Evolutionary conservation across 2,329 filamentous ascomycete species (phyloP), one percentile per base, ranked within the genome.

Genomic region (Parascedosporium putredinis): DNA sequence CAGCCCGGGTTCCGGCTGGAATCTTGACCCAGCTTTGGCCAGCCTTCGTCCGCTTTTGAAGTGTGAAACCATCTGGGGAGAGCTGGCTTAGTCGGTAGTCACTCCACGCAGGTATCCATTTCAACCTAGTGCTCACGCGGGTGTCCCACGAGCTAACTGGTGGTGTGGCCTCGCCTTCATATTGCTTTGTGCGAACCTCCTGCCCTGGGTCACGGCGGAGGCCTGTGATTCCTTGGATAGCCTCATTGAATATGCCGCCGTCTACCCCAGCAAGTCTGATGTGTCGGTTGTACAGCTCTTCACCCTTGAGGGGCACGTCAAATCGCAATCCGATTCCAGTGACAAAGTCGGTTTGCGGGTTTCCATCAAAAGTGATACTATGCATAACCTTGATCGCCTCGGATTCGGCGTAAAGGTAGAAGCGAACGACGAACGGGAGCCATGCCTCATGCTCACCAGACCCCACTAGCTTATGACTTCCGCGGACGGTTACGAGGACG

Each of bases 1-100:
- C 72, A 1, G 79, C 69, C 2, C 76, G 68, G 1, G 72, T 76
- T 2, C 76, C 76, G 0, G 74, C 78, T 0, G 75, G 72, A 9
- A 81, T 75, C 1, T 75, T 77, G 1, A 82, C 63, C 78, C 78
- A 82, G 49, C 69, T 70, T 45, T 75, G 72, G 1, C 76, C 76
- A 1, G 67, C 56, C 55, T 79, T 75, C 2, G 78, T 82, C 40
- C 79, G 63, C 62, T 83, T 83, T 60, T 74, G 74, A 18, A 83
- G 60, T 0, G 68, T 78, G 56, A 80, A 83, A 0, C 78, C 79
- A 40, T 82, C 79, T 0, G 79, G 63, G 0, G 78, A 81, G 0
- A 80, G 64, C 55, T 83, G 79, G 0, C 64, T 66, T 12, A 83
- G 62, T 16, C 67, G 71, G 57, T 75, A 83, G 54, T 81, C 76